Evolutionary conservation across 78 protist species (phyloP), one percentile per base, ranked within the genome.

Genomic region (Isochrysis galbana): DNA sequence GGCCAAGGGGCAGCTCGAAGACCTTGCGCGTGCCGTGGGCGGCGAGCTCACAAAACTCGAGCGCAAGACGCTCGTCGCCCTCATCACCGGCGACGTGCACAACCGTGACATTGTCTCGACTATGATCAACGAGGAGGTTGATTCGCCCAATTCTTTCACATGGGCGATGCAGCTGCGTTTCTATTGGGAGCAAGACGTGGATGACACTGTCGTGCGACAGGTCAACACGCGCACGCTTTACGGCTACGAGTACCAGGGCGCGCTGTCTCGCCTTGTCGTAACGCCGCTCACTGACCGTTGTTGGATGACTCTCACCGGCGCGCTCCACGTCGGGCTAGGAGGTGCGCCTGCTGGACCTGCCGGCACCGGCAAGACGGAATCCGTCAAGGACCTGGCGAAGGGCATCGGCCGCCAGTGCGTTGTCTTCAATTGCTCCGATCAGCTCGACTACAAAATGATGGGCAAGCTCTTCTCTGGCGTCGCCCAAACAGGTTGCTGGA

Each of bases 351-450:
- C 95, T 7, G 96, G 96, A 3, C 95, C 97, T 0, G 98, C 96
- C 0, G 97, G 98, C n/a, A 97, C 98, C 21, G 98, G 98, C 25
- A 97, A 97, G 83, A 97, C 98, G 0, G 98, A 97, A 92, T 87
- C 96, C 19, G 94, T 93, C 32, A 95, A 96, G 96, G 98, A 97
- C 83, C 48, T 97, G 32, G 97, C 96, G n/a, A 97, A 97, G 83
- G 97, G 94, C 39, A 83, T 97, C 34, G 97, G 95, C 26, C 34
- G 51, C 23, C 91, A 93, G 70, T 94, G 96, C 90, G 95, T 94
- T 41, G 95, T 91, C 32, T 91, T 94, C 91, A 94, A 91, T 77
- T 93, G 98, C 94, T 91, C 95, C 47, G 97, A 96, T 39, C 95
- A 93, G 22, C 86, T 97, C 34, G 96, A 96, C 74, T 95, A 90